Conservation (phyloP, 192 early-diverging fungal species). For the Helicostylum pulchrum region DNA sequence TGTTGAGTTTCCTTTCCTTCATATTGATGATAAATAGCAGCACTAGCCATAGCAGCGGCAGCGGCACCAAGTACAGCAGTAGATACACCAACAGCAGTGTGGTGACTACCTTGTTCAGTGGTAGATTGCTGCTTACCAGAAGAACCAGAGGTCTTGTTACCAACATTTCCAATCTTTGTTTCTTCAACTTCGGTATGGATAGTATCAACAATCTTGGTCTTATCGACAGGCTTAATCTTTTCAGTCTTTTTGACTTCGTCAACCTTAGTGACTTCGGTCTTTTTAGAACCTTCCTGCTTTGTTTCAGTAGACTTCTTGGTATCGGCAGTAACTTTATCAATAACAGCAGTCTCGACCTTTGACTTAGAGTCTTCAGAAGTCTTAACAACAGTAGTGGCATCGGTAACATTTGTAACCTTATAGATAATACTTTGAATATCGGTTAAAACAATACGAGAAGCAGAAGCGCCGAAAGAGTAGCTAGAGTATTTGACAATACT, state of each 20-base stretch:
- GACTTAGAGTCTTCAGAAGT: background rate
- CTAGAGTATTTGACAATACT: slow-evolving; percentile 6
- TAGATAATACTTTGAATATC: slow-evolving; percentile 10
- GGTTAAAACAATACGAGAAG: background rate
- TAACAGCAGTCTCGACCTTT: background rate
- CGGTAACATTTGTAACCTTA: slow-evolving; percentile 3
- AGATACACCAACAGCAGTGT: background rate
- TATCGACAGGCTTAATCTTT: background rate
- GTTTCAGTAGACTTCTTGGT: background rate
- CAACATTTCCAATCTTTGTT: background rate
- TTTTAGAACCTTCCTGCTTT: background rate
- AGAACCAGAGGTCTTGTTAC: too few species aligned
- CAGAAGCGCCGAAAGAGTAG: slow-evolving; percentile 13
- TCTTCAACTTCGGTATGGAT: slow-evolving; percentile 3
- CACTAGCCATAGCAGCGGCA: slow-evolving; percentile 16
- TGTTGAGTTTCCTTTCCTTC: slow-evolving; percentile 8
- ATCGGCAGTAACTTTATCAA: background rate
- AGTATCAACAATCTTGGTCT: background rate
- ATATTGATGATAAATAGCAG: slow-evolving; percentile 11
- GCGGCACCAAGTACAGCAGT: slow-evolving; percentile 16
- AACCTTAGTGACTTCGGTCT: background rate
- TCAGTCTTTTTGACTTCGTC: background rate
- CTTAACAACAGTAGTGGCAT: slow-evolving; percentile 7
- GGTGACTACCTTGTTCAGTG: background rate
- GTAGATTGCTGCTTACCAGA: background rate